Conservation (phyloP, 106 monocot species). For the Narthecium ossifragum region DNA sequence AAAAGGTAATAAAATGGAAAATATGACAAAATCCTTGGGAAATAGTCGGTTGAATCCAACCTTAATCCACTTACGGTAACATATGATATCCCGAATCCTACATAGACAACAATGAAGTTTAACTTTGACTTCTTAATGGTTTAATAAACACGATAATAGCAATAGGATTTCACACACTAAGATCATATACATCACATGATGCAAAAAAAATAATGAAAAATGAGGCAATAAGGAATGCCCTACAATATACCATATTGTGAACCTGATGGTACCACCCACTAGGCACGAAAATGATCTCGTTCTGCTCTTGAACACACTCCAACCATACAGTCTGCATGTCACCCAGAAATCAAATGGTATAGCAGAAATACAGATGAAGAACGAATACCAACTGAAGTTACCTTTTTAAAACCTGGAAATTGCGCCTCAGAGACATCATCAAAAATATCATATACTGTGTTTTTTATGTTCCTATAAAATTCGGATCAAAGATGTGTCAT, state of each 20-base stretch:
- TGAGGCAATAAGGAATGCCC: not conserved
- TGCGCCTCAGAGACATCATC: constrained; percentile 56
- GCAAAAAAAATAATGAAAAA: not conserved
- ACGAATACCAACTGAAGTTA: constrained; percentile 1
- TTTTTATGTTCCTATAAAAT: constrained; percentile 49
- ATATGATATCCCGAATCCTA: too few relatives aligned
- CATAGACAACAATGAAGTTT: too few relatives aligned
- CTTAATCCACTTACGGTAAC: too few relatives aligned
- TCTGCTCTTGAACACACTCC: constrained; percentile 79
- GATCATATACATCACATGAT: too few relatives aligned
- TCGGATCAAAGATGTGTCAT: constrained; percentile 5
- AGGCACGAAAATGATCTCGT: constrained; percentile 94
- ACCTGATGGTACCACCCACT: constrained; percentile 99
- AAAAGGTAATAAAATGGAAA: too few relatives aligned
- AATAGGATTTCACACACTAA: too few relatives aligned
- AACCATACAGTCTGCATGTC: constrained; percentile 76
- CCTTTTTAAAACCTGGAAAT: constrained; percentile 90
- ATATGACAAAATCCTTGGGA: too few relatives aligned
- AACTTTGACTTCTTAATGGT: too few relatives aligned
- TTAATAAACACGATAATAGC: too few relatives aligned
- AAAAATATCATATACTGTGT: constrained; percentile 68
- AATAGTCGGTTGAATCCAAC: too few relatives aligned
- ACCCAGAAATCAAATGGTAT: constrained; percentile 1
- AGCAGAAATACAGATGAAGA: not conserved
- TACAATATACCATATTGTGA: constrained; percentile 63